phyloP scores from a whole-genome alignment of 2,329 filamentous ascomycete species.

The Aspergillus hortae region DNA sequence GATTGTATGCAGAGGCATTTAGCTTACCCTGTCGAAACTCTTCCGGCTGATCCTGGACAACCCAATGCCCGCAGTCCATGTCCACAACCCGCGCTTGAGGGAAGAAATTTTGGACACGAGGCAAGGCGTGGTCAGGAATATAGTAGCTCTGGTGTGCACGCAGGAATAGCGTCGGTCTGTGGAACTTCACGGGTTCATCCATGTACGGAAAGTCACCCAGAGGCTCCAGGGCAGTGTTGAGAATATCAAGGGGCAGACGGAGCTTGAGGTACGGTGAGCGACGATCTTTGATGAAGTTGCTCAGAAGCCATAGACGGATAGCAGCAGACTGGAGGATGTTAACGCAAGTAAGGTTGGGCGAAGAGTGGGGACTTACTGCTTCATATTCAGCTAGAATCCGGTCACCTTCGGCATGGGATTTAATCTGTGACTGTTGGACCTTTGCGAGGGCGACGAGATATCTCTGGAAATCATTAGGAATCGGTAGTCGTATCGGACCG shows the following conservation, averaged over 20 bases:
- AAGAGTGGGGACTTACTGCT: neutral
- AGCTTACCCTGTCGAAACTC: conserved; percentile 16
- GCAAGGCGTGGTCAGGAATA: conserved; percentile 53
- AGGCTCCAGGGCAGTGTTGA: neutral
- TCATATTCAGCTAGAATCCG: conserved; percentile 1
- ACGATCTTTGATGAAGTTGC: conserved; percentile 6
- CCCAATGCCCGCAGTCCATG: conserved; percentile 33
- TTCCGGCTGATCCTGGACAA: conserved; percentile 31
- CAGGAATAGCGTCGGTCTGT: conserved; percentile 16
- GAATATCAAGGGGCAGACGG: conserved; percentile 2
- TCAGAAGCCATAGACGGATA: conserved; percentile 5
- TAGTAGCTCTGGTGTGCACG: conserved; percentile 17
- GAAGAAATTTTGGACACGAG: conserved; percentile 26
- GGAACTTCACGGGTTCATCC: conserved; percentile 28
- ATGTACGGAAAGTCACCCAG: conserved; percentile 3
- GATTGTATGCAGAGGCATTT: too few species aligned
- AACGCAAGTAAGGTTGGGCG: neutral
- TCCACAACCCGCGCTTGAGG: conserved; percentile 25
- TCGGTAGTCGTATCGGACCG: conserved; percentile 15
- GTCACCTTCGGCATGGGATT: conserved; percentile 3
- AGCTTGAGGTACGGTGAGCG: neutral
- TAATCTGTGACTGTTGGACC: neutral
- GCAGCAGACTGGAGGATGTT: neutral
- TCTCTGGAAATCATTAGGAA: conserved; percentile 15
- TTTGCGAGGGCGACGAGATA: conserved; percentile 52